Base-by-base conservation (phyloP, 225 moss, liverwort and hornwort genomes). In the Ulota crispa region DNA sequence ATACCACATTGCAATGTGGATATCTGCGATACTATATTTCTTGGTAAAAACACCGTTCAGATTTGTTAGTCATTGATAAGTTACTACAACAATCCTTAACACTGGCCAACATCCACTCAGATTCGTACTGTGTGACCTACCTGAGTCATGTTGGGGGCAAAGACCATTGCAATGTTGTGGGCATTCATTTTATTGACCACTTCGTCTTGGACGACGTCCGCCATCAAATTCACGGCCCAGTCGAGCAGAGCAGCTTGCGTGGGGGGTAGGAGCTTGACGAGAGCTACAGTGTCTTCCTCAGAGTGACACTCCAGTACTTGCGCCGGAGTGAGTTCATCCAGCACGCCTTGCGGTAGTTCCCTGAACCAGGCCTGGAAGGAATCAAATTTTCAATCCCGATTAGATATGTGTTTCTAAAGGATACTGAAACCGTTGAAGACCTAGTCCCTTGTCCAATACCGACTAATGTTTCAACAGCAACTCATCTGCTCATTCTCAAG, bases 101-200 rank as follows among this genome's bases (percentile, higher is more conserved):
- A 28, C 41, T 27, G 57, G 36, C 12, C 16, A 1, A 54, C 26
- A 39, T 55, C 4, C 39, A 28, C 23, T 15, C 2, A 8, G 24
- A n/a, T 45, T 6, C 5, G 39, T 0, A 13, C 59, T 32, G 24
- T n/a, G 20, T 16, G 53, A 43, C 5, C 18, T 86, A 99, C 98
- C 96, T 99, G 98, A 11, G 98, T 99, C 98, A 99, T 96, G 79
- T 99, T 99, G 2, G 98, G 98, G 11, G 98, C 98, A 10, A 99
- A 99, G 11, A 99, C 98, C 98, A 99, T 99, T 31, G 98, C 98
- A 37, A 99, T 99, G 73, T 99, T 99, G 80, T 94, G 92, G 18
- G 98, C 96, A n/a, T 99, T 99, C 98, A 99, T 99, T 81, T 99
- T 99, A 73, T 99, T 99, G 66, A 86, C 54, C 23, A 77, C 81